Percentiles rank a stretch among this genome's conserved stretches.
phyloP scores from a whole-genome alignment of 75 land plant species.

The Adiantum capillusveneris region DNA sequence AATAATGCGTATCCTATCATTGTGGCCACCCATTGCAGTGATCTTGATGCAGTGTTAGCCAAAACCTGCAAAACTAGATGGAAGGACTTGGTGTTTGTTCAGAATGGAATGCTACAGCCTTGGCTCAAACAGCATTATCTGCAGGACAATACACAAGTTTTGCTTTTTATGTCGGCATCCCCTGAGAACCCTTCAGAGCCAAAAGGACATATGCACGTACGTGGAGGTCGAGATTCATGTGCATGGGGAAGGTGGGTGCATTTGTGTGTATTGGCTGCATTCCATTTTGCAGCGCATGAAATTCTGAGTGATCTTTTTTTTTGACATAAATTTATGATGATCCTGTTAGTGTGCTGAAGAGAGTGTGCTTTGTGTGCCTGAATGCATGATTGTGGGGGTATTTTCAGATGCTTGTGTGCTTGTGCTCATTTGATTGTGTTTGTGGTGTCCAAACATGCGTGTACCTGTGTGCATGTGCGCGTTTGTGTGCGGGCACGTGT shows the following conservation, averaged over 20 bases:
- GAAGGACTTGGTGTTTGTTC: conserved; percentile 31
- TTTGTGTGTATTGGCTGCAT: too few species aligned
- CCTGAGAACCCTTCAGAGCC: conserved; percentile 1
- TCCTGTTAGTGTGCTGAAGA: too few species aligned
- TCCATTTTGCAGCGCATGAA: too few species aligned
- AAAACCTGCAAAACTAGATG: neutral
- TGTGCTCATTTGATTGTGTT: too few species aligned
- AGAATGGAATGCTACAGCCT: conserved; percentile 40
- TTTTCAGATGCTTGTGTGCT: too few species aligned
- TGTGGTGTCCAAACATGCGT: too few species aligned
- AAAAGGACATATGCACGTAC: conserved; percentile 1
- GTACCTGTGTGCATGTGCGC: too few species aligned
- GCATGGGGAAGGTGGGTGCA: conserved; percentile 3
- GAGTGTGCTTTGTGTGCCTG: too few species aligned
- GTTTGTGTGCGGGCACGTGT: too few species aligned
- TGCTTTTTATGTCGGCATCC: conserved; percentile 11
- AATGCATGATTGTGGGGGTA: too few species aligned
- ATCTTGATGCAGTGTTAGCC: neutral
- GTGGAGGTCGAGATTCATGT: neutral
- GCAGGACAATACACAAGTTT: conserved; percentile 20
- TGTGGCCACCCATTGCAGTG: conserved; percentile 6
- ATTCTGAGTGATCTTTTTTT: too few species aligned
- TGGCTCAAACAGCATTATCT: conserved; percentile 19
- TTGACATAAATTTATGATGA: too few species aligned
- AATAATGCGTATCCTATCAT: neutral